These are phyloP conservation scores for Rehmannia glutinosa DNA, from an alignment of 257 asterid genomes.

Conservation along the genomic window DNA sequence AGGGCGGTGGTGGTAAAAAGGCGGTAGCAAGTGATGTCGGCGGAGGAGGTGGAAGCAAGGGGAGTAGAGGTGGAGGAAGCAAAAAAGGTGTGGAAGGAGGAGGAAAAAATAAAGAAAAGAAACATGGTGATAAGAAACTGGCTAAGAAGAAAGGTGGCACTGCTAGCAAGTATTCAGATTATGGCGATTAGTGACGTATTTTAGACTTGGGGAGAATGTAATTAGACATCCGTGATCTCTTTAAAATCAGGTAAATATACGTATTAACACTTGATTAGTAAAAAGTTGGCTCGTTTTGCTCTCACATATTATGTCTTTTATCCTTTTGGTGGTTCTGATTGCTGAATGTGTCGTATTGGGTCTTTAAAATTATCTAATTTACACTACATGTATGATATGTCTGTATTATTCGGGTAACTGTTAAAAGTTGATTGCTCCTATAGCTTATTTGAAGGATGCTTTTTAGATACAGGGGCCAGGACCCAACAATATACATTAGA, in stretches of 20 bases:
- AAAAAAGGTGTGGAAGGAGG: background rate
- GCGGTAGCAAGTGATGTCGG: background rate
- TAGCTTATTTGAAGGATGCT: too few relatives aligned
- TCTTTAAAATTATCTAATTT: background rate
- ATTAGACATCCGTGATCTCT: background rate
- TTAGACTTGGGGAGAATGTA: background rate
- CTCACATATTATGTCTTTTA: too few relatives aligned
- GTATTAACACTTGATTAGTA: background rate
- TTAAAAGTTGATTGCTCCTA: too few relatives aligned
- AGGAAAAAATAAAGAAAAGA: slow-evolving; percentile 34
- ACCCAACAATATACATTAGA: background rate
- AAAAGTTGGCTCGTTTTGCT: too few relatives aligned
- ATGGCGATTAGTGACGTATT: slow-evolving; percentile 6
- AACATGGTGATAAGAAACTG: slow-evolving; percentile 28
- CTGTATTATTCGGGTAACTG: too few relatives aligned
- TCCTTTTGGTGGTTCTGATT: too few relatives aligned
- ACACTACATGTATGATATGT: background rate
- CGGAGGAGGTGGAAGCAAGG: slow-evolving; percentile 19
- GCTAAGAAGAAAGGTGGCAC: slow-evolving; percentile 29
- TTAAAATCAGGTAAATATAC: background rate
- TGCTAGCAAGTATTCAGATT: slow-evolving; percentile 18
- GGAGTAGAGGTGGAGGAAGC: slow-evolving; percentile 18
- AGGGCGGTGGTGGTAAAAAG: slow-evolving; percentile 20
- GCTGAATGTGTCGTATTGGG: too few relatives aligned
- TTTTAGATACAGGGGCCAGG: too few relatives aligned